A percentile compares a stretch with the other conserved stretches of the same genome.
These are phyloP conservation scores for Gigaspora rosea DNA, from an alignment of 192 early-diverging fungal species.

Conservation along the genomic window DNA sequence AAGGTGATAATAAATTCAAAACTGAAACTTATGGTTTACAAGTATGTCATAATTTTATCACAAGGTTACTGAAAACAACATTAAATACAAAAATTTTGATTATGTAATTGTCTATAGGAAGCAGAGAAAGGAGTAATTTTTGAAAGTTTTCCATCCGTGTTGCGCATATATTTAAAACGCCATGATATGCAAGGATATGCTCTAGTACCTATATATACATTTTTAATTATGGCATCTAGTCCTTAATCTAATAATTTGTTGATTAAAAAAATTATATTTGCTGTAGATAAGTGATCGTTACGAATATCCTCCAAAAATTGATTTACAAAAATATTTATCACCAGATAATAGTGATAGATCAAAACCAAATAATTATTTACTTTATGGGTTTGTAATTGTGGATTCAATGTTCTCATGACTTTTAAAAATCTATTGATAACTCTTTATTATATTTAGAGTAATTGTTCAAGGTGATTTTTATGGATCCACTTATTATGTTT, in stretches of 20 bases:
- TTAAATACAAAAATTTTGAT: no score
- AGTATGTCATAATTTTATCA: conserved; percentile 19
- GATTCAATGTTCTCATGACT: not conserved
- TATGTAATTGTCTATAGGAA: conserved; percentile 47
- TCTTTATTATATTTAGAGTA: conserved; percentile 64
- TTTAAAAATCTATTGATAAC: not conserved
- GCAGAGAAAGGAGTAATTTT: conserved; percentile 98
- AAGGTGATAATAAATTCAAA: conserved; percentile 95
- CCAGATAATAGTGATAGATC: conserved; percentile 63
- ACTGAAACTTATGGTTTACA: conserved; percentile 93
- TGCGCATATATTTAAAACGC: conserved; percentile 95
- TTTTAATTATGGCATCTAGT: not conserved
- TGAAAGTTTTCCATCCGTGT: conserved; percentile 85
- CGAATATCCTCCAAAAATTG: conserved; percentile 87
- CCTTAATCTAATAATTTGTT: not conserved
- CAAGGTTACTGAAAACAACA: not conserved
- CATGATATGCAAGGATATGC: conserved; percentile 89
- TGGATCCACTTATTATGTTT: conserved; percentile 92
- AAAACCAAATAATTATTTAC: conserved; percentile 72
- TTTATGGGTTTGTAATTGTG: conserved; percentile 73
- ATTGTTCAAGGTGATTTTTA: conserved; percentile 93
- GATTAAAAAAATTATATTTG: not conserved
- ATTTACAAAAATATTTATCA: conserved; percentile 81
- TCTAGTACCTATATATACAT: conserved; percentile 75
- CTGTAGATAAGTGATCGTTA: conserved; percentile 86